Conservation (phyloP, 2,329 filamentous ascomycete genomes). For the Graphium sp. region DNA sequence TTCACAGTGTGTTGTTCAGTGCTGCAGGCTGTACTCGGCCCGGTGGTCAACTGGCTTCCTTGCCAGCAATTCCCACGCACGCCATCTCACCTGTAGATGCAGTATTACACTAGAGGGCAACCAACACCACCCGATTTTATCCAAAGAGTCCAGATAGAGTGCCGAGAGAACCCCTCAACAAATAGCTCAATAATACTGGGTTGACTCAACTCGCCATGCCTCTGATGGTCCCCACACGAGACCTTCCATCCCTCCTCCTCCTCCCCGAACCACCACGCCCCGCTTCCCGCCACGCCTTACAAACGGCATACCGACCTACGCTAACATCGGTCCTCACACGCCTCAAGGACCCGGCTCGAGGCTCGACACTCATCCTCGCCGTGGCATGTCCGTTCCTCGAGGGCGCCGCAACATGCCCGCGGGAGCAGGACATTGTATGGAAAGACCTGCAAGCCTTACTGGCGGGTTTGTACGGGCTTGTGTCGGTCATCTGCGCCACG, state of each 20-base stretch:
- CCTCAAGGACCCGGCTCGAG: conserved; percentile 20
- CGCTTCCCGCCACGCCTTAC: conserved; percentile 29
- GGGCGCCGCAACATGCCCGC: conserved; percentile 23
- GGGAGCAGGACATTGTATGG: conserved; percentile 43
- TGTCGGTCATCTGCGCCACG: conserved; percentile 54
- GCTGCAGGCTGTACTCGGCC: no score
- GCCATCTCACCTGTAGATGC: no score
- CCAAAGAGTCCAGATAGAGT: no score
- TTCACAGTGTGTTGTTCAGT: no score
- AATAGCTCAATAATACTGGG: no score
- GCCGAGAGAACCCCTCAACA: no score
- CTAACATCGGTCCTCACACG: conserved; percentile 34
- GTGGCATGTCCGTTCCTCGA: conserved; percentile 45
- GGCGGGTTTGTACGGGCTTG: conserved; percentile 60
- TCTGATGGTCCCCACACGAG: no score
- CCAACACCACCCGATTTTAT: no score
- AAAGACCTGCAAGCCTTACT: conserved; percentile 54
- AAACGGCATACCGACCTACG: conserved; percentile 41
- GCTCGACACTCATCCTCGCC: conserved; percentile 30
- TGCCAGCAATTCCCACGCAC: no score
- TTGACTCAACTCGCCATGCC: no score
- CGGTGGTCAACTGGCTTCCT: no score
- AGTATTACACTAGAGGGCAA: no score
- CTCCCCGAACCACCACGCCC: conserved; percentile 46
- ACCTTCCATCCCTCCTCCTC: conserved; percentile 45